Percentiles rank a stretch among this genome's conserved stretches.
Evolutionary conservation across 441 rosid species (phyloP).

Genomic region (Manihot esculenta): DNA sequence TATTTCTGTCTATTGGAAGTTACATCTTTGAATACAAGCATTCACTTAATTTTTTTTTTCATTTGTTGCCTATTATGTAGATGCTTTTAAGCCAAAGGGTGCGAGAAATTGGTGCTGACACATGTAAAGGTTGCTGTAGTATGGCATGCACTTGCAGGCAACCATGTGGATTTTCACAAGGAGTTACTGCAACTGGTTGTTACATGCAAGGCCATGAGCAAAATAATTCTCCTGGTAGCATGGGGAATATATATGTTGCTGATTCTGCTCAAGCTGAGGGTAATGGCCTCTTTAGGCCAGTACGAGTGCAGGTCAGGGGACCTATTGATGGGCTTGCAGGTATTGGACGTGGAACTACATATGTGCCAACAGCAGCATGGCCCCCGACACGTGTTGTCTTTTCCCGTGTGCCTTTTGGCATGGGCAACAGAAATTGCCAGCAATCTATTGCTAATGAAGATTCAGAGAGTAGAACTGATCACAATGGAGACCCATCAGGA

Average conservation of each 20-base stretch:
- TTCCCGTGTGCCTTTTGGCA: slow-evolving; percentile 81
- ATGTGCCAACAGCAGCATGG: slow-evolving; percentile 77
- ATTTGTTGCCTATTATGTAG: slow-evolving; percentile 41
- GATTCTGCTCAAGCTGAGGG: slow-evolving; percentile 77
- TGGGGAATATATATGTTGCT: slow-evolving; percentile 66
- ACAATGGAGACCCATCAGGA: slow-evolving; percentile 68
- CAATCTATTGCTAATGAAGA: slow-evolving; percentile 81
- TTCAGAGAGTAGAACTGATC: slow-evolving; percentile 73
- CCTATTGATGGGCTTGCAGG: slow-evolving; percentile 96
- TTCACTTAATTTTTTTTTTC: slow-evolving; percentile 20
- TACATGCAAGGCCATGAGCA: slow-evolving; percentile 74
- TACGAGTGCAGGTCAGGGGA: slow-evolving; percentile 84
- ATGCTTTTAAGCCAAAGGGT: slow-evolving; percentile 92
- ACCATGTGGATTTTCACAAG: slow-evolving; percentile 65
- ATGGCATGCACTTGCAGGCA: slow-evolving; percentile 81
- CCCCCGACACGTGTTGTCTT: slow-evolving; percentile 89
- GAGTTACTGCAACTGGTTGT: slow-evolving; percentile 52
- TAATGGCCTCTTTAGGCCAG: slow-evolving; percentile 77
- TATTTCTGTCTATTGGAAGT: slow-evolving; percentile 12
- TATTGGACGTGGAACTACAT: slow-evolving; percentile 85
- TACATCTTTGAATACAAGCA: neutral
- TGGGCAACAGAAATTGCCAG: slow-evolving; percentile 73
- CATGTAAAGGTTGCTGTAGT: slow-evolving; percentile 91
- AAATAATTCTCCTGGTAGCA: slow-evolving; percentile 47
- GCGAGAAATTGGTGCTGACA: slow-evolving; percentile 79